These are phyloP conservation scores for Pichia ethanolica DNA, from an alignment of 805 yeast genomes.

Conservation along the genomic window DNA sequence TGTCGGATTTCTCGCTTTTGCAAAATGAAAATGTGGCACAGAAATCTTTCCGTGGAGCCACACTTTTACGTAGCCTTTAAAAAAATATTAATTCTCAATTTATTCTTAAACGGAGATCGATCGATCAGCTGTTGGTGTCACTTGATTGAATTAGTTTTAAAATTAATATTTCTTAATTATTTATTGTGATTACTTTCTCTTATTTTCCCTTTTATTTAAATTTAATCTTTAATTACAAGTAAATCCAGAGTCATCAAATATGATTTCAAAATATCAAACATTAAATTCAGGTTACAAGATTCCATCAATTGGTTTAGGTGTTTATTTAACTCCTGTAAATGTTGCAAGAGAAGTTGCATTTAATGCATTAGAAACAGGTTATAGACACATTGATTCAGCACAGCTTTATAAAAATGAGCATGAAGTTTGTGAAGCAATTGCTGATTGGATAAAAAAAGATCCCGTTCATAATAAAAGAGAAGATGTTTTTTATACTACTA, in stretches of 20 bases:
- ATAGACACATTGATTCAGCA: conserved; percentile 73
- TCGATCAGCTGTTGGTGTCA: no score
- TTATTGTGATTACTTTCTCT: no score
- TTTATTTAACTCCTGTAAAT: conserved; percentile 35
- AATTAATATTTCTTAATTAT: no score
- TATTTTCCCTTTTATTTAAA: no score
- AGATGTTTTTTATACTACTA: conserved; percentile 35
- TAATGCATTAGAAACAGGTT: conserved; percentile 56
- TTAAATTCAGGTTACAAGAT: conserved; percentile 46
- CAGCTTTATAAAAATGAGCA: conserved; percentile 53
- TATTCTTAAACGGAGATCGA: no score
- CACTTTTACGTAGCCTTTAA: no score
- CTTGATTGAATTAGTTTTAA: no score
- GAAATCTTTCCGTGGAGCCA: no score
- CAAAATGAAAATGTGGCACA: no score
- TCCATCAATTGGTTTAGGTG: conserved; percentile 53
- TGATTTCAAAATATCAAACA: background rate
- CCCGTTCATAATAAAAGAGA: conserved; percentile 23
- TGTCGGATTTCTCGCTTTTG: no score
- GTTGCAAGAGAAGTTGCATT: conserved; percentile 39
- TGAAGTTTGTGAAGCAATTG: conserved; percentile 53
- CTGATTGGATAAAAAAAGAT: conserved; percentile 28
- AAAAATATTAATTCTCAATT: no score
- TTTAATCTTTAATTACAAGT: no score
- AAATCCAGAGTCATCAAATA: background rate